These are phyloP conservation scores for Aphanomyces astaci DNA, from an alignment of 352 stramenopile genomes.

Conservation along the genomic window DNA sequence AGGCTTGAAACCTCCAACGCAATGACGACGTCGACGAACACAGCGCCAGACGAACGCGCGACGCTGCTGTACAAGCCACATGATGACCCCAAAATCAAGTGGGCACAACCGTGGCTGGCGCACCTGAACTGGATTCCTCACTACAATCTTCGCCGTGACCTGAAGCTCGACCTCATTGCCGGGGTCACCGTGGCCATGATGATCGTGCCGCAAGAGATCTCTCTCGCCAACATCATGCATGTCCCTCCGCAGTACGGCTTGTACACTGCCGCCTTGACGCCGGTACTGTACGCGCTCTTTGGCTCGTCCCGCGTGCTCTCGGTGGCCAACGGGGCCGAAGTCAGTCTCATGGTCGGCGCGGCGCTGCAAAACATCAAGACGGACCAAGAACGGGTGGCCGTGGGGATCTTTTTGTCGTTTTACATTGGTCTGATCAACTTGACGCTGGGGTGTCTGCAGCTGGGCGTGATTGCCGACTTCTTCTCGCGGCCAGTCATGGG, in stretches of 20 bases:
- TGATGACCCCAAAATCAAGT: background rate
- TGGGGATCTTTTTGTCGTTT: slow-evolving; percentile 54
- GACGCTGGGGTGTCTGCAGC: slow-evolving; percentile 64
- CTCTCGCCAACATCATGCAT: slow-evolving; percentile 80
- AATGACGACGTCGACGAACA: no score
- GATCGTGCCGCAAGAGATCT: slow-evolving; percentile 85
- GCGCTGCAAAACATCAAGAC: slow-evolving; percentile 55
- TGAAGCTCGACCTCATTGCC: slow-evolving; percentile 48
- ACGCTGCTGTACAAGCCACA: background rate
- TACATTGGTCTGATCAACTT: slow-evolving; percentile 66
- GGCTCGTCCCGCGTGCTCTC: slow-evolving; percentile 69
- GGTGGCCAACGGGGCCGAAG: slow-evolving; percentile 67
- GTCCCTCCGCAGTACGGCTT: slow-evolving; percentile 85
- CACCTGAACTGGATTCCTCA: slow-evolving; percentile 44
- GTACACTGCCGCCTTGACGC: slow-evolving; percentile 78
- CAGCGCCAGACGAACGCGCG: background rate
- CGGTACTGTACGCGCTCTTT: slow-evolving; percentile 83
- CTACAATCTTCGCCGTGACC: slow-evolving; percentile 45
- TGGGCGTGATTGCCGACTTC: slow-evolving; percentile 84
- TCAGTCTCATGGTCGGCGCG: slow-evolving; percentile 48
- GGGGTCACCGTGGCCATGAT: slow-evolving; percentile 74
- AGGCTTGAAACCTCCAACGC: no score
- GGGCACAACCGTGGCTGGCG: background rate
- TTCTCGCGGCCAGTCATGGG: slow-evolving; percentile 85
- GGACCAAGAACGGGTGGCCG: slow-evolving; percentile 43